A percentile compares a stretch with the other conserved stretches of the same genome.
Evolutionary conservation across 441 rosid species (phyloP).

Genomic region (Sinapis alba): DNA sequence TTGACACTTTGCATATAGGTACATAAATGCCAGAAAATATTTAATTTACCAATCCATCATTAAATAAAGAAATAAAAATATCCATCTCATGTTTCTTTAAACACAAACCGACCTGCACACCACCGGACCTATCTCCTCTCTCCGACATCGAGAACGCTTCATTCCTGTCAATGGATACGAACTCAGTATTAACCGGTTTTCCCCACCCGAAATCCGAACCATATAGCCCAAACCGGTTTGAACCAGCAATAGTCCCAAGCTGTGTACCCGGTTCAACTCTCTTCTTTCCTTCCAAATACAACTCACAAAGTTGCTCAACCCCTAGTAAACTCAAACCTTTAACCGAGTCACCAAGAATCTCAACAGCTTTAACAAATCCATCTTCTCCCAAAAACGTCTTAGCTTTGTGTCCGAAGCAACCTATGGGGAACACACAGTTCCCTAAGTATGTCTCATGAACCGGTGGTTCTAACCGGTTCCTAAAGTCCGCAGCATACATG

Average conservation of each 20-base stretch:
- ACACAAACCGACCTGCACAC: constrained; percentile 6
- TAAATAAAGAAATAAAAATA: neutral
- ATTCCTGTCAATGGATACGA: neutral
- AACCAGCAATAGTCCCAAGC: neutral
- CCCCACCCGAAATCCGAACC: constrained; percentile 14
- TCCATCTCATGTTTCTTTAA: neutral
- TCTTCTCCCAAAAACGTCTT: neutral
- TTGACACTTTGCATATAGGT: neutral
- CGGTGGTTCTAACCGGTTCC: neutral
- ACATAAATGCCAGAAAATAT: neutral
- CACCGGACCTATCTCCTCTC: neutral
- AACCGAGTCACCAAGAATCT: neutral
- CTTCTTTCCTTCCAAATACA: neutral
- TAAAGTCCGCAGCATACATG: neutral
- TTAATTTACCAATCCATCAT: constrained; percentile 1
- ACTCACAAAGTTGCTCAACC: neutral
- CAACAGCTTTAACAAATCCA: neutral
- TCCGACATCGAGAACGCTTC: constrained; percentile 10
- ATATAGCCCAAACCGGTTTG: neutral
- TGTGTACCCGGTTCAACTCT: neutral
- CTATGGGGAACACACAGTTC: neutral
- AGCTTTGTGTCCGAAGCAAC: constrained; percentile 1
- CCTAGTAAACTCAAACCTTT: neutral
- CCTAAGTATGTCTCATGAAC: neutral
- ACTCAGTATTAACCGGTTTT: constrained; percentile 1